Percentiles rank a stretch among this genome's conserved stretches.
phyloP scores from a whole-genome alignment of 805 yeast species.

The Candida ovalis region DNA sequence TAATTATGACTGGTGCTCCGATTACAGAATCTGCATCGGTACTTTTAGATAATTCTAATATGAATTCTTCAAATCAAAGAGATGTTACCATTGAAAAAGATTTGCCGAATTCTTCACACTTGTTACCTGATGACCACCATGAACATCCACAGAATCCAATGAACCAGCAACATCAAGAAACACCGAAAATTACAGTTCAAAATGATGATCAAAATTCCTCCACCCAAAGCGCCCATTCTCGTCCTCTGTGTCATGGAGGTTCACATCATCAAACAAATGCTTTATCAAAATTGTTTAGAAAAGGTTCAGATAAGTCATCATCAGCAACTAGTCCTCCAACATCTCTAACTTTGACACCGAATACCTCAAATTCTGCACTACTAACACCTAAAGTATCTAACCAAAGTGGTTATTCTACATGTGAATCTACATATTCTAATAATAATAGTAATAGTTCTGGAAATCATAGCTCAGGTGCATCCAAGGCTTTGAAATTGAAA shows the following conservation, averaged over 20 bases:
- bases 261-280: not conserved
- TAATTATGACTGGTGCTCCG: too few species aligned
- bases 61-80: too few species aligned
- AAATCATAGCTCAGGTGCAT: too few species aligned
- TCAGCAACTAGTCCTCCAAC: slow-evolving; percentile 5
- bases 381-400: slow-evolving; percentile 15
- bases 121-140: too few species aligned
- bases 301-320: slow-evolving; percentile 10
- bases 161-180: not conserved
- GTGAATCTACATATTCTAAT: slow-evolving; percentile 16
- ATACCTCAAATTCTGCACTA: slow-evolving; percentile 6
- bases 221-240: slow-evolving; percentile 6
- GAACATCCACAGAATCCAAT: not conserved
- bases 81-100: too few species aligned
- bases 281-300: slow-evolving; percentile 13
- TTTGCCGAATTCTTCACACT: too few species aligned
- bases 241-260: slow-evolving; percentile 4
- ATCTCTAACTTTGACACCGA: slow-evolving; percentile 9
- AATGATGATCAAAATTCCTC: not conserved
- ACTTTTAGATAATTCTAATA: too few species aligned
- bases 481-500: slow-evolving; percentile 32
- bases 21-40: too few species aligned
- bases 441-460: not conserved
- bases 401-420: slow-evolving; percentile 13
- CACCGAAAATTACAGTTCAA: too few species aligned